Base-by-base conservation (phyloP, 495 filamentous ascomycete genomes). In the Neurospora sp. region DNA sequence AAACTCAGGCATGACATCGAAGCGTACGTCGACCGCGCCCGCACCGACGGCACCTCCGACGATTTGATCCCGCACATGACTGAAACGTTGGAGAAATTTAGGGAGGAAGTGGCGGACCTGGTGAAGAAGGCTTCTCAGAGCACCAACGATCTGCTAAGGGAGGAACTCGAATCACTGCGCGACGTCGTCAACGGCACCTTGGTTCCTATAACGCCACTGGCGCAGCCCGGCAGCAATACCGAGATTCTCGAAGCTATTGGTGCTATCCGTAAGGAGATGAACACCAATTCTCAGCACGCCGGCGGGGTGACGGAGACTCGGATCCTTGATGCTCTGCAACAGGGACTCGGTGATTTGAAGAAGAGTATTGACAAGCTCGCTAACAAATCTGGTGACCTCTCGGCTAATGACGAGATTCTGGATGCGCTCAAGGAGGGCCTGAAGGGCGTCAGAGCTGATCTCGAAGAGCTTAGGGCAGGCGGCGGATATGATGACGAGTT, bases 351-450 rank as follows among this genome's bases (percentile, higher is more conserved):
- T 68, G 86, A 87, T 4, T 87, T 98, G 40, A 88, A 90, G 11
- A 81, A 84, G 12, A 92, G 94, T 76, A 84, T 98, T n/a, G 89
- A 92, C 72, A 93, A 89, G 75, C 86, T 94, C 16, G 14, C 53
- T 66, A 89, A 94, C 74, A 94, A 93, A 83, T 92, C 93, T 4
- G 53, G 53, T 66, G 53, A 66, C 74, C 87, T 93, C 80, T 93
- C 92, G 20, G 90, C 91, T 35, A 93, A 89, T 72, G 90, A 94
- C 70, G 93, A 97, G 77, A 94, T 97, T 66, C 85, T 97, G 6
- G 93, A 97, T 70, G 91, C 93, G 2, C 86, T 98, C 69, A 96
- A 91, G 75, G 89, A 89, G 53, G 94, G 94, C 0, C 82, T 97
- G 14, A 88, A 89, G 44, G 86, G 84, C 37, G 84, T 97, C 41